These are phyloP conservation scores for Penicillium egyptiacum DNA, from an alignment of 495 filamentous ascomycete species.

Conservation along the genomic window DNA sequence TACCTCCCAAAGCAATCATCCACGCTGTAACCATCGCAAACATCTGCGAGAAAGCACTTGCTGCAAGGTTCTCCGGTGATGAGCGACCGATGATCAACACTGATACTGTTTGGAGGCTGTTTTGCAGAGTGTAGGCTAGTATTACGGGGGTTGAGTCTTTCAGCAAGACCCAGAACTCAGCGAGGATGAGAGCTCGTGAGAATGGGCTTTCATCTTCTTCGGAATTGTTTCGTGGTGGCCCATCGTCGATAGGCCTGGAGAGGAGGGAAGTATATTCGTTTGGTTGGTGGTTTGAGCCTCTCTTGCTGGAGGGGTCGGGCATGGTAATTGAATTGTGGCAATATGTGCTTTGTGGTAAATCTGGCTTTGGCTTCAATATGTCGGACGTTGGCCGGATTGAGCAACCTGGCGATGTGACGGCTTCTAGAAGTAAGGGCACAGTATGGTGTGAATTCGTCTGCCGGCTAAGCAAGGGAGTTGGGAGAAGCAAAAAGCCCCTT, in stretches of 20 bases:
- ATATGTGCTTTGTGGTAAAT: neutral
- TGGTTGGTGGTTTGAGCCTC: slow-evolving; percentile 2
- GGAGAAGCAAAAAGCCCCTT: neutral
- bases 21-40: slow-evolving; percentile 90
- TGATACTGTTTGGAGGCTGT: slow-evolving; percentile 81
- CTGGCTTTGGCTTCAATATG: neutral
- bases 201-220: slow-evolving; percentile 13
- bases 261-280: slow-evolving; percentile 52
- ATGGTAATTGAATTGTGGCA: neutral
- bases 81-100: slow-evolving; percentile 81
- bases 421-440: neutral
- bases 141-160: slow-evolving; percentile 77
- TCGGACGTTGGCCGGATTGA: neutral
- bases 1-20: slow-evolving; percentile 90
- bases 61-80: slow-evolving; percentile 77
- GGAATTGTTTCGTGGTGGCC: slow-evolving; percentile 10
- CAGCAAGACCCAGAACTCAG: slow-evolving; percentile 68
- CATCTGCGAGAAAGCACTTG: slow-evolving; percentile 89
- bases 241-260: slow-evolving; percentile 35
- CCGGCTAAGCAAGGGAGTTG: neutral
- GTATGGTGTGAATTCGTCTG: too few relatives aligned
- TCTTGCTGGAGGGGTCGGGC: neutral
- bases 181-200: slow-evolving; percentile 36
- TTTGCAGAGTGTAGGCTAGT: slow-evolving; percentile 85
- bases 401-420: neutral